phyloP scores from a whole-genome alignment of 371 early-diverging fungal genomes.

The Apophysomyces variabilis region DNA sequence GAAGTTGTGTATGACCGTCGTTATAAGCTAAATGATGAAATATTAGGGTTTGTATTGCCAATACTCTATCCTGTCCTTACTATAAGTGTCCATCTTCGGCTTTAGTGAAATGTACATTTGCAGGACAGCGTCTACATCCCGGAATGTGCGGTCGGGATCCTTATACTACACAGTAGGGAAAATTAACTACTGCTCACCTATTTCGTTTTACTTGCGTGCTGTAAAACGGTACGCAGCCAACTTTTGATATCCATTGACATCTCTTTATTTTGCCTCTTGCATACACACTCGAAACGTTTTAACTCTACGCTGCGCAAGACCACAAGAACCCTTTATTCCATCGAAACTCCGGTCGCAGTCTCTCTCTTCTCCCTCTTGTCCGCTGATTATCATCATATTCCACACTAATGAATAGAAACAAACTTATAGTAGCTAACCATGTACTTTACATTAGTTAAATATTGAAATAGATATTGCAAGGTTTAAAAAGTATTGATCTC shows the following conservation, averaged over 20 bases:
- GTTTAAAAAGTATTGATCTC: too few species aligned
- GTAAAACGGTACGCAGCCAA: slow-evolving; percentile 37
- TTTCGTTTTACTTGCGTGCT: slow-evolving; percentile 24
- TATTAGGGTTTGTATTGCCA: not conserved
- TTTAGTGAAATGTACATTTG: slow-evolving; percentile 66
- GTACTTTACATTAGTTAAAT: too few species aligned
- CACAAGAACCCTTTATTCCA: too few species aligned
- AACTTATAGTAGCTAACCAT: too few species aligned
- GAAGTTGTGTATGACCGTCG: slow-evolving; percentile 70
- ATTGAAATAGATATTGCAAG: too few species aligned
- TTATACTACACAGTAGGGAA: slow-evolving; percentile 56
- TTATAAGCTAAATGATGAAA: slow-evolving; percentile 57
- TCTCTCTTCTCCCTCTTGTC: too few species aligned
- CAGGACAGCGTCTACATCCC: slow-evolving; percentile 73
- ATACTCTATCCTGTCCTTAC: slow-evolving; percentile 44
- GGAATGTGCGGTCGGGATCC: slow-evolving; percentile 66
- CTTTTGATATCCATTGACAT: slow-evolving; percentile 28
- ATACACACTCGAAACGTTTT: not conserved
- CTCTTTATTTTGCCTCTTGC: not conserved
- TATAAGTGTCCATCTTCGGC: slow-evolving; percentile 75
- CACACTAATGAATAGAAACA: too few species aligned
- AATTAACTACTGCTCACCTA: not conserved
- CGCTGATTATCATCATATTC: too few species aligned
- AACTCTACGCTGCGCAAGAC: too few species aligned
- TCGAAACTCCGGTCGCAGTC: too few species aligned